Base-by-base conservation (phyloP, 176 grass and related monocot species). In the Carex cristatella region DNA sequence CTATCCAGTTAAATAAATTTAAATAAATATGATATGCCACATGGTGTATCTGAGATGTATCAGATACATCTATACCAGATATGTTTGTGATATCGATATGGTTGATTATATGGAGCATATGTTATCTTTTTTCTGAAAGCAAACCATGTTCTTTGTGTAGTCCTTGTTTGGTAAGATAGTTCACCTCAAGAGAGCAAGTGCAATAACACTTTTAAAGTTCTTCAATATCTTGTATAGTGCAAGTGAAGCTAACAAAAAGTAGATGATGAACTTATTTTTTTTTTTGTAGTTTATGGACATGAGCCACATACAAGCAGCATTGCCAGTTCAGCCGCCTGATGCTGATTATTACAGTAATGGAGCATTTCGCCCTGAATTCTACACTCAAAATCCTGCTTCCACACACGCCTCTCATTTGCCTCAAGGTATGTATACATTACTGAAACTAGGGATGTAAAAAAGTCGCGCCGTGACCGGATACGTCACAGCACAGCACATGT, bases 261-360 rank as follows among this genome's bases (percentile, higher is more conserved):
- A 66, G 16, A 64, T 82, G 61, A 33, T 65, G 19, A 65, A 68
- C 23, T 0, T 67, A 4, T 90, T 68, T 7, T 44, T 18, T 46
- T 58, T 81, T 81, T 84, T 88, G 79, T 87, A 98, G 95, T 93
- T 94, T 60, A 86, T 95, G 89, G 93, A 98, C 86, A 90, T 93
- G 89, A 88, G 88, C 80, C 93, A 87, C 9, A 81, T 92, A 76
- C 91, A 98, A 79, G 80, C 81, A 77, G 61, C 85, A 72, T 86
- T 98, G 64, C 88, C 93, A 68, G 86, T 89, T 89, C 48, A 84
- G 77, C 85, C 79, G 76, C 65, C 79, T 63, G 83, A 85, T 8
- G 14, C 33, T 27, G 90, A 94, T 68, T 89, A 89, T 70, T 66
- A 67, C 80, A 65, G 61, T 63, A 63, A 69, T 18, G 53, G 49